Percentiles rank a stretch among this genome's conserved stretches.
Evolutionary conservation across 2,329 filamentous ascomycete genomes (phyloP).

Genomic region (Escovopsis sp.): DNA sequence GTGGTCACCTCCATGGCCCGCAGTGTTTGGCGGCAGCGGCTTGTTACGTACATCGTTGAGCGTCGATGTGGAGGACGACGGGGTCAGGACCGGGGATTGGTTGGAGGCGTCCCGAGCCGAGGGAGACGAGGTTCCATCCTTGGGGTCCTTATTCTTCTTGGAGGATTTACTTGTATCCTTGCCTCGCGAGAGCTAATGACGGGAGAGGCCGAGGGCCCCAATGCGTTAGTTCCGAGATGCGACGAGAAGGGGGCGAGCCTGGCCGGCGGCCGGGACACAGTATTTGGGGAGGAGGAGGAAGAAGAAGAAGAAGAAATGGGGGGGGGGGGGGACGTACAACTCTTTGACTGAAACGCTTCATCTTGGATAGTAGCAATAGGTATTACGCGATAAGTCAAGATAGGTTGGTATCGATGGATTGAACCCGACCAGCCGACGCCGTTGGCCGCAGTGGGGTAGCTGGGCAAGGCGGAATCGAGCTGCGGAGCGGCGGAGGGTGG

Average conservation of each 20-base stretch:
- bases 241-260: constrained; percentile 12
- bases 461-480: constrained; percentile 15
- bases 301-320: background rate
- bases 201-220: background rate
- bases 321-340: constrained; percentile 29
- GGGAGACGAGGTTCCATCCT: constrained; percentile 69
- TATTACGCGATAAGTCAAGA: background rate
- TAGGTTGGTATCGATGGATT: constrained; percentile 4
- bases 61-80: constrained; percentile 78
- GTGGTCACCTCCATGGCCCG: constrained; percentile 28
- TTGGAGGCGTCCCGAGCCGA: constrained; percentile 40
- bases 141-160: constrained; percentile 58
- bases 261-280: background rate
- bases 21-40: constrained; percentile 48
- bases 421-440: constrained; percentile 7
- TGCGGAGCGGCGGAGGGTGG: constrained; percentile 10
- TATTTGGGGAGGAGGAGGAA: too few species aligned
- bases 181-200: constrained; percentile 68
- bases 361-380: constrained; percentile 34
- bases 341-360: constrained; percentile 97
- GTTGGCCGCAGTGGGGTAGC: constrained; percentile 12
- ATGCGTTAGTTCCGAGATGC: constrained; percentile 7
- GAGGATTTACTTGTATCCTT: constrained; percentile 77
- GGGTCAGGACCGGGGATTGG: constrained; percentile 55
- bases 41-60: constrained; percentile 79